Evolutionary conservation across 768 basidiomycete species (phyloP).

Genomic region (Cubamyces lactineus): DNA sequence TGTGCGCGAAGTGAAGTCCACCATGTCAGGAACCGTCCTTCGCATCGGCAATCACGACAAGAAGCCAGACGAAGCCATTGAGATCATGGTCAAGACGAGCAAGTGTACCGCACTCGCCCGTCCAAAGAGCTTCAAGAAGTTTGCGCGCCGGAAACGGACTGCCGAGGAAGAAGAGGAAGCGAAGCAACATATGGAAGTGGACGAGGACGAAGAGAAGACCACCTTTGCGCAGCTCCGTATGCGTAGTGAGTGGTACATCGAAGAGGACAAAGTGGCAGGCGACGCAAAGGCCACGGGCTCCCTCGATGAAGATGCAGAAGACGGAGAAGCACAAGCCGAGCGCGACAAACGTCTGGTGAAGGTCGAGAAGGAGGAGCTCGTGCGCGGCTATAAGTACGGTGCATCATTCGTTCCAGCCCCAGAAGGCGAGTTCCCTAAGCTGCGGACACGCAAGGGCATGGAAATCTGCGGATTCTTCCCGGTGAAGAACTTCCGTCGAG

Average conservation of each 20-base stretch:
- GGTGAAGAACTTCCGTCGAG: conserved; percentile 72
- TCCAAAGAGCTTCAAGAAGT: conserved; percentile 83
- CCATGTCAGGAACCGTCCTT: conserved; percentile 63
- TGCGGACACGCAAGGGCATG: conserved; percentile 82
- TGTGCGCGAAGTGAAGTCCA: conserved; percentile 68
- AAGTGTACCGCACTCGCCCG: conserved; percentile 77
- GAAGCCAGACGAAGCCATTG: conserved; percentile 70
- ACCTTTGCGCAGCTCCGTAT: conserved; percentile 46
- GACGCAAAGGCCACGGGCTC: conserved; percentile 24
- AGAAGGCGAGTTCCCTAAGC: conserved; percentile 76
- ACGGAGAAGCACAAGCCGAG: conserved; percentile 24
- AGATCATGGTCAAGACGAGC: conserved; percentile 71
- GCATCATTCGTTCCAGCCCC: conserved; percentile 86
- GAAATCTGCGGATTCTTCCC: conserved; percentile 88
- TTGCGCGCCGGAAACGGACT: conserved; percentile 45
- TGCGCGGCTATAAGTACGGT: conserved; percentile 88
- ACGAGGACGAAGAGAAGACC: conserved; percentile 46
- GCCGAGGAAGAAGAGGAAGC: conserved; percentile 36
- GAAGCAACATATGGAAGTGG: conserved; percentile 26
- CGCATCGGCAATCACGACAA: conserved; percentile 77
- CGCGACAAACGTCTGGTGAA: conserved; percentile 46
- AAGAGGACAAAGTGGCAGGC: conserved; percentile 44
- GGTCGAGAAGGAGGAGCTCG: conserved; percentile 78
- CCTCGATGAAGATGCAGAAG: conserved; percentile 37
- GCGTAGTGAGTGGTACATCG: conserved; percentile 61